A percentile compares a stretch with the other conserved stretches of the same genome.
Conservation (phyloP, 129 eudicot species). For the Flaveria ramosissima region DNA sequence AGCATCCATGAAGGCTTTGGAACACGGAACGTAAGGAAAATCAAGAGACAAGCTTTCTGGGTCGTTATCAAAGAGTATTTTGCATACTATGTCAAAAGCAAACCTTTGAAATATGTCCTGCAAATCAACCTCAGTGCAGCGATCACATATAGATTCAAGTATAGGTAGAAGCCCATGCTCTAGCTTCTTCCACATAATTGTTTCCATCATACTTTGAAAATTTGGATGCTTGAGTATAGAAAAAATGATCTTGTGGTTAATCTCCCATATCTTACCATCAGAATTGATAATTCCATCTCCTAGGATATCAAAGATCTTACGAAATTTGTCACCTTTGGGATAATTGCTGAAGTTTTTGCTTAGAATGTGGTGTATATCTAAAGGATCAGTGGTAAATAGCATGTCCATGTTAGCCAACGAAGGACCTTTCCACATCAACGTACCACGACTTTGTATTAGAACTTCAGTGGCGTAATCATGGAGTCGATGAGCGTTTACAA, state of each 20-base stretch:
- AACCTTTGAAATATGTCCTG: constrained; percentile 54
- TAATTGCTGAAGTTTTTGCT: constrained; percentile 24
- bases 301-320: constrained; percentile 36
- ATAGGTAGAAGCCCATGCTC: constrained; percentile 15
- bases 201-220: constrained; percentile 19
- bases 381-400: constrained; percentile 42
- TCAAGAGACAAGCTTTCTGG: constrained; percentile 33
- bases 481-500: constrained; percentile 24
- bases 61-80: constrained; percentile 35
- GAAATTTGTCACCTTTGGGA: constrained; percentile 41
- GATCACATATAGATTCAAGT: neutral
- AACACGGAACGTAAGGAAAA: constrained; percentile 24
- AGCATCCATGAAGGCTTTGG: constrained; percentile 23
- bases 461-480: constrained; percentile 17
- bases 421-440: constrained; percentile 14
- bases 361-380: constrained; percentile 32
- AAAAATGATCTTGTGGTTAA: constrained; percentile 17
- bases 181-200: neutral
- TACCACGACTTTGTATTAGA: constrained; percentile 8
- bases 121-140: constrained; percentile 37
- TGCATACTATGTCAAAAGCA: constrained; percentile 39
- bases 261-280: constrained; percentile 40
- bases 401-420: constrained; percentile 30
- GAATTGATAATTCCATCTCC: constrained; percentile 46
- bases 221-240: neutral